Base-by-base conservation (phyloP, 441 rosid species). In the Erodium texanum region DNA sequence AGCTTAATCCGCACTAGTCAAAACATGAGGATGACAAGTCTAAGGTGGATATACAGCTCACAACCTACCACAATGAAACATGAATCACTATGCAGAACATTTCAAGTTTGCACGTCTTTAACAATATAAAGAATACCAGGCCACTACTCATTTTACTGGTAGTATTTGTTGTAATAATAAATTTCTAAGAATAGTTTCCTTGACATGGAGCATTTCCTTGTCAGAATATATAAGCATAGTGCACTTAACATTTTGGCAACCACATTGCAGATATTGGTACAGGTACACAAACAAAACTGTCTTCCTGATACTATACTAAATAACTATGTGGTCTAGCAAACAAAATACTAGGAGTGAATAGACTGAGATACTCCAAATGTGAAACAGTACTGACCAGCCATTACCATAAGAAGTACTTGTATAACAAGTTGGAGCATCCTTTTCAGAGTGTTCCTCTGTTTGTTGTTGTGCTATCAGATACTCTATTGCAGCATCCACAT, bases 401-500 rank as follows among this genome's bases (percentile, higher is more conserved):
- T 78, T 86, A 86, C 95, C 92, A 78, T 80, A 12, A 72, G 82
- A 72, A 72, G 75, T 77, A 66, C 81, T 82, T 34, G 73, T 69
- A 32, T 69, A 68, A 70, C 73, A 63, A 18, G 75, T 29, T 72
- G 76, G 54, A 62, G 59, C 67, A 77, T 71, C 75, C 76, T 71
- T 72, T 79, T 80, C 78, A 22, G 65, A 41, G 68, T 56, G 59
- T 67, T 80, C 77, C 64, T 71, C 92, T 62, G 78, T 19, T 70
- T 73, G 82, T 74, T 73, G 84, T 66, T 93, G 93, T 50, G 96
- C 95, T 73, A 85, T 45, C 74, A 93, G 77, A 73, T 83, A 89
- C 76, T 93, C 96, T 66, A 89, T 82, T 8, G 95, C 93, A 70
- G 94, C 90, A 78, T 87, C 92, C 64, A 84, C 86, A 79, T 90